Evolutionary conservation across 2,329 filamentous ascomycete genomes (phyloP), one percentile per base, ranked within the genome.

Genomic region (Emericellopsis atlantica): DNA sequence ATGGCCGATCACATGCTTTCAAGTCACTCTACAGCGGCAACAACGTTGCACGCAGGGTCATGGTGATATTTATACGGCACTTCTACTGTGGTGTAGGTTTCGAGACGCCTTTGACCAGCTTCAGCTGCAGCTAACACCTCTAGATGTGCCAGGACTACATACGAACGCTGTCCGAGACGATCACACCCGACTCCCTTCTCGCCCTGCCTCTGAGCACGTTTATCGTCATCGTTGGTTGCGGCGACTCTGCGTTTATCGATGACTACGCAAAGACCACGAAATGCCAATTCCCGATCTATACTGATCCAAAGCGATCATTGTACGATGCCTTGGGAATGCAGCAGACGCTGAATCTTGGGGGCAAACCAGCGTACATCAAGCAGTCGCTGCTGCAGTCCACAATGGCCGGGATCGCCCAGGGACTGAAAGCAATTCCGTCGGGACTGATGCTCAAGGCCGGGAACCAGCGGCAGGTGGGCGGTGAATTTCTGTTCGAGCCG

Each of bases 81-180:
- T 89, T 88, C 60, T 87, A 84, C 67, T 88, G 84, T 54, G 81
- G 81, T 31, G 82, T 85, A 68, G 58, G 80, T 69, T 21, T 29
- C 23, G 11, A 14, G 8, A n/a, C 11, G 12, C 6, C 21, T 37
- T 37, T 21, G 14, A 15, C 18, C 18, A 6, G 11, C 24, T 26
- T n/a, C n/a, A 15, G 23, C 10, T n/a, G 11, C 16, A 15, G 32
- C 36, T 35, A 31, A 40, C 9, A 22, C 16, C 15, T 10, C 9
- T 48, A 85, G 79, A 83, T 80, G 57, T 88, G 84, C 61, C 83
- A 87, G 57, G 79, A 85, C 54, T 88, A 83, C 56, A 64, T 88
- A 21, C 74, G 74, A 44, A 65, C 70, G 4, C 66, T 88, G 15
- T 72, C 76, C 26, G 64, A 70, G 15, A 68, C 71, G 37, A 67